A percentile compares a stretch with the other conserved stretches of the same genome.
These are phyloP conservation scores for Termitomyces sp. DNA, from an alignment of 768 basidiomycete genomes.

Conservation along the genomic window DNA sequence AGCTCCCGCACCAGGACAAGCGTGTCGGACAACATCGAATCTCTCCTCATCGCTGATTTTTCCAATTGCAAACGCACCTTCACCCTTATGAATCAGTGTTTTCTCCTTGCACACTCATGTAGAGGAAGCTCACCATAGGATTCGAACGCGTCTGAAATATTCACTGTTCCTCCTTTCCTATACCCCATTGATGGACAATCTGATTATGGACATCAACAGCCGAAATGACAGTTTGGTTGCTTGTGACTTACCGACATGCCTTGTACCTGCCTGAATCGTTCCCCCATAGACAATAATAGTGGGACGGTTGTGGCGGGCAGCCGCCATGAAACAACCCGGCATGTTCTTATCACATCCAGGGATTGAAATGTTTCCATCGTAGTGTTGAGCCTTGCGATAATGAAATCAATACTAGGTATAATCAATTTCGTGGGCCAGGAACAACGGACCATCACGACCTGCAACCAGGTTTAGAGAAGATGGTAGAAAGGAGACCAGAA, in stretches of 20 bases:
- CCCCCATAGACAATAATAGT: slow-evolving; percentile 88
- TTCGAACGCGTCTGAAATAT: slow-evolving; percentile 83
- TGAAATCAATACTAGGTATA: background rate
- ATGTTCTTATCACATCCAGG: slow-evolving; percentile 94
- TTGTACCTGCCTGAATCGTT: slow-evolving; percentile 73
- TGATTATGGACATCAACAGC: slow-evolving; percentile 8
- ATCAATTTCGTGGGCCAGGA: background rate
- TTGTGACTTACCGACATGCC: slow-evolving; percentile 51
- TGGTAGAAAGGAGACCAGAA: slow-evolving; percentile 4
- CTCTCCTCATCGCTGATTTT: slow-evolving; percentile 78
- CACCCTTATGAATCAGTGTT: background rate
- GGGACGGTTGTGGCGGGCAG: slow-evolving; percentile 81
- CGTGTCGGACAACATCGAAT: slow-evolving; percentile 80
- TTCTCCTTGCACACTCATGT: background rate
- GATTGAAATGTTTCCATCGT: slow-evolving; percentile 83
- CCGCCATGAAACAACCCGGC: slow-evolving; percentile 87
- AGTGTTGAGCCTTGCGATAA: slow-evolving; percentile 68
- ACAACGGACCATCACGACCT: slow-evolving; percentile 54
- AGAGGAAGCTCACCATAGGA: slow-evolving; percentile 57
- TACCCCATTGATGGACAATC: slow-evolving; percentile 80
- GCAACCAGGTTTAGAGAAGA: slow-evolving; percentile 29
- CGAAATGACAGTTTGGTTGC: slow-evolving; percentile 19
- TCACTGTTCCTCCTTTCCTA: slow-evolving; percentile 77
- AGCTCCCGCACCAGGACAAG: slow-evolving; percentile 81
- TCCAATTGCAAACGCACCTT: slow-evolving; percentile 74